These are phyloP conservation scores for Andrographis paniculata DNA, from an alignment of 305 asterid genomes.

Conservation along the genomic window DNA sequence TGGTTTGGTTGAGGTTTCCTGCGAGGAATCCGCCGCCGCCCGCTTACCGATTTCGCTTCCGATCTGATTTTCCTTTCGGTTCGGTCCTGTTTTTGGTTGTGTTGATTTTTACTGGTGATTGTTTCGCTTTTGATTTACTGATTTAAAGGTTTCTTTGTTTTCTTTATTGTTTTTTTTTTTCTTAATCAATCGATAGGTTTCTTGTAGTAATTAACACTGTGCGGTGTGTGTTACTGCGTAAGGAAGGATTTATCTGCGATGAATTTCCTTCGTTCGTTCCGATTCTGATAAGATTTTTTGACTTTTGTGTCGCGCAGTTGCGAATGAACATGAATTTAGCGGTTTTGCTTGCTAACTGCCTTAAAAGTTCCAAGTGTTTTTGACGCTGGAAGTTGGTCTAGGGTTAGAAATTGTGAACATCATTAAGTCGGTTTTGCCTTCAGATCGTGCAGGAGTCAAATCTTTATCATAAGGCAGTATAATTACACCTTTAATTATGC, in stretches of 20 bases:
- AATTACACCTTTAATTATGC: conserved; percentile 4
- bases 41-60: neutral
- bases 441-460: neutral
- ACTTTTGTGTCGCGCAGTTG: neutral
- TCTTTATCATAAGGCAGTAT: conserved; percentile 1
- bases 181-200: too few species aligned
- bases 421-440: neutral
- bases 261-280: neutral
- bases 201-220: too few species aligned
- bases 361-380: neutral
- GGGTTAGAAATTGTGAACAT: neutral
- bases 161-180: too few species aligned
- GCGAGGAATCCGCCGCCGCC: neutral
- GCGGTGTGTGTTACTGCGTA: too few species aligned
- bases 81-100: neutral
- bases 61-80: neutral
- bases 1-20: neutral
- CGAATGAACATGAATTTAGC: neutral
- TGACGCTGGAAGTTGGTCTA: neutral
- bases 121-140: too few species aligned
- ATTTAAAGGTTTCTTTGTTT: too few species aligned
- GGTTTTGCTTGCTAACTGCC: neutral
- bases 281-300: conserved; percentile 10
- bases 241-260: neutral
- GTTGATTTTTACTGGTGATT: too few species aligned